Base-by-base conservation (phyloP, 2,329 filamentous ascomycete genomes). In the Metarhizium sp. region DNA sequence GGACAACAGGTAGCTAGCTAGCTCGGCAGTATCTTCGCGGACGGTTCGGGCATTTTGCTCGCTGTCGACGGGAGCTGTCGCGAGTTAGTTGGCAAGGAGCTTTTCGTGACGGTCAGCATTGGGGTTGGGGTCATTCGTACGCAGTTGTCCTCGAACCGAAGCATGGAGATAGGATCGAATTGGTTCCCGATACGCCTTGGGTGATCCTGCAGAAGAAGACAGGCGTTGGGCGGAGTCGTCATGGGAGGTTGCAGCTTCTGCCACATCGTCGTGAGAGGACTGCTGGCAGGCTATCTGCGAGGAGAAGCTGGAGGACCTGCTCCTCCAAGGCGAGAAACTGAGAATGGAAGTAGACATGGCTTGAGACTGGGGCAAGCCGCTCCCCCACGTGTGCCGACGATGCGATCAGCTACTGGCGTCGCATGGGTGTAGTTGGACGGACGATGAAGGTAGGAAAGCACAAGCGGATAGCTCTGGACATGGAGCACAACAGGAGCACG, bases 1-100 rank as follows among this genome's bases (percentile, higher is more conserved):
- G 43, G 86, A 86, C 32, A 96, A 79, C 51, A 90, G 85, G 67
- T 92, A 90, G 18, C 83, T 90, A 47, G 91, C 91, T 55, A 96
- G 78, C 71, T 95, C 90, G 52, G 90, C 89, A 2, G 91, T 95
- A 66, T 94, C 87, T 71, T 94, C 86, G 60, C 91, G 86, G 45
- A 96, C 87, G 60, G 85, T 88, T 57, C 85, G 83, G 38, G 89
- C 87, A 69, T 89, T 88, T 62, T 89, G 82, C 18, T 83, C 80
- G 62, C 82, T 87, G 66, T 92, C 88, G 71, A 81, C 66, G 18
- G 78, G 77, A 43, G 73, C 78, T 81, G 60, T 46, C 50, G 34
- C 25, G 47, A 40, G 7, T 50, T 50, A 48, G 20, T 54, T 25
- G 58, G 49, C 32, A 7, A 30, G 16, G 20, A 40, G 43, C 42